Evolutionary conservation across 345 rosid genomes (phyloP).

Genomic region (Hypericum androsaemum): DNA sequence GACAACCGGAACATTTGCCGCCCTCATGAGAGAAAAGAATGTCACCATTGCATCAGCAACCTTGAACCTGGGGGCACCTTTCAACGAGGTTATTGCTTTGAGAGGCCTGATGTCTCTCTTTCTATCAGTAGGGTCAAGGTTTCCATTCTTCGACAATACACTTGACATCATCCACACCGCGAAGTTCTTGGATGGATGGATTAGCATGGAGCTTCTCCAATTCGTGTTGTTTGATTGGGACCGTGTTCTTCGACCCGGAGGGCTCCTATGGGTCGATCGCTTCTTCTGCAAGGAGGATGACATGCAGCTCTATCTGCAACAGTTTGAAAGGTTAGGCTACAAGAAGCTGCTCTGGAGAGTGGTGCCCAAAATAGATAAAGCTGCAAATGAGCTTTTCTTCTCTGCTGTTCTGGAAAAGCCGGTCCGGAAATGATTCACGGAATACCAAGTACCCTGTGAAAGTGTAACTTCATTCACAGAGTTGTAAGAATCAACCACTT

Average conservation of each 20-base stretch:
- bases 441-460: too few species aligned
- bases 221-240: constrained; percentile 33
- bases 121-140: constrained; percentile 36
- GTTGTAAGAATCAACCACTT: too few species aligned
- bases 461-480: too few species aligned
- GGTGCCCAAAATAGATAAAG: constrained; percentile 29
- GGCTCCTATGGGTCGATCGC: constrained; percentile 44
- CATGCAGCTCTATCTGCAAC: constrained; percentile 30
- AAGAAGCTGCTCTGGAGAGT: constrained; percentile 35
- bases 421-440: too few species aligned
- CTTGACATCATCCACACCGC: constrained; percentile 45
- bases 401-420: constrained; percentile 45
- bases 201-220: constrained; percentile 38
- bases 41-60: constrained; percentile 35
- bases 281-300: constrained; percentile 43
- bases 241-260: constrained; percentile 48
- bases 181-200: constrained; percentile 43
- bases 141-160: constrained; percentile 48
- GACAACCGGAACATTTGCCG: constrained; percentile 42
- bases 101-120: constrained; percentile 40
- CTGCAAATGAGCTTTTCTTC: constrained; percentile 36
- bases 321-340: constrained; percentile 34
- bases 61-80: constrained; percentile 46
- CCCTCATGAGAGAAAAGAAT: constrained; percentile 47
- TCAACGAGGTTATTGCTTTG: constrained; percentile 43